Evolutionary conservation across 2,329 filamentous ascomycete species (phyloP), one percentile per base, ranked within the genome.

Genomic region (Talaromyces sp.): DNA sequence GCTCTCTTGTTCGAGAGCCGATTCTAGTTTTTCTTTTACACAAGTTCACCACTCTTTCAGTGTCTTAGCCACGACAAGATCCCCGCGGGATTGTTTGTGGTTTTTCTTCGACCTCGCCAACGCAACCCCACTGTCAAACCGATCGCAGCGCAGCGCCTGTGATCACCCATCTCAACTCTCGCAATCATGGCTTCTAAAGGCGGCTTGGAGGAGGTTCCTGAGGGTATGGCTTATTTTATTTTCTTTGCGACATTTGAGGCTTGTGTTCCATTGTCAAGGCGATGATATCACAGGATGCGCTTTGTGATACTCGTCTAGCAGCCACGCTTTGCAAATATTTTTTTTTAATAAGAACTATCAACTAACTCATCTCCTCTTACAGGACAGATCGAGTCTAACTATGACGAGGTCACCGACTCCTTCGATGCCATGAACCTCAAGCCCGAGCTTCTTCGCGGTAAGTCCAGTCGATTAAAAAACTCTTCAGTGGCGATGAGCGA

Each of bases 341-440:
- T 62, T 39, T 10, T n/a, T 10, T 33, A 27, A n/a, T 19, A 10
- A 22, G 33, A 39, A 19, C 4, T 3, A 1, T 39, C 33, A 1
- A 70, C 67, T 27, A 66, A 39, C 45, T 16, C 56, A 63, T 66
- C 67, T 59, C 37, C 22, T n/a, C 41, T 54, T 79, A 76, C 81
- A 97, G 94, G 90, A 84, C 93, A 96, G 86, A 99, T 99, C 87
- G 96, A 99, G 88, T 97, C 93, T 80, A 99, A 99, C 92, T 99
- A 98, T 86, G 95, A 99, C 88, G 93, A 98, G 88, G 93, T 94
- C 78, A 94, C 95, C 83, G 96, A 99, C 85, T 97, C 93, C 69
- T 99, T 99, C 85, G 95, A 99, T 84, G 87, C 93, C 76, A 99
- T 99, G 95, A 90, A 89, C 84, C 88, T 99, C 78, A 97, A 96